Evolutionary conservation across 208 protist genomes (phyloP).

Genomic region (Phytomonas serpens): DNA sequence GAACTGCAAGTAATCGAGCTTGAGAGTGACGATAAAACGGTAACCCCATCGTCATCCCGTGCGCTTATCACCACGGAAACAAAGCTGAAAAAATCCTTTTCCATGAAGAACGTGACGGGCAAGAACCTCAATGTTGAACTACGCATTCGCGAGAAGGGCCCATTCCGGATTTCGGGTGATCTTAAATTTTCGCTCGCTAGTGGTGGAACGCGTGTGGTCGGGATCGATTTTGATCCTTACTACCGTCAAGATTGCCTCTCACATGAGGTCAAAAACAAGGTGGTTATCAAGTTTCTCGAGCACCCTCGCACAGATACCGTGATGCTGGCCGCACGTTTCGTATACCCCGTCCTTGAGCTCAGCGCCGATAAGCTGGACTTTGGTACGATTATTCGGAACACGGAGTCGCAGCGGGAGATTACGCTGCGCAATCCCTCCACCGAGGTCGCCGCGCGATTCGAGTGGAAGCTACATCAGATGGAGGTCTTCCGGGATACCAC

Average conservation of each 20-base stretch:
- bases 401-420: constrained; percentile 61
- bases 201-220: constrained; percentile 72
- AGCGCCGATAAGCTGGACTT: constrained; percentile 75
- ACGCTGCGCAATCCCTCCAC: constrained; percentile 75
- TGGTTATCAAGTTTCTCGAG: constrained; percentile 84
- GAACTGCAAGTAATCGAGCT: background rate
- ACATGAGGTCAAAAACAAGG: constrained; percentile 50
- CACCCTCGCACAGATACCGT: constrained; percentile 87
- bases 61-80: background rate
- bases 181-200: constrained; percentile 52
- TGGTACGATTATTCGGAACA: constrained; percentile 90
- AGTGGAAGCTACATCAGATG: constrained; percentile 48
- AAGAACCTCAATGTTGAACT: constrained; percentile 71
- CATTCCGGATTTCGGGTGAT: constrained; percentile 70
- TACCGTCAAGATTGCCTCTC: constrained; percentile 79
- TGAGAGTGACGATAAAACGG: background rate
- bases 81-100: constrained; percentile 58
- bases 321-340: constrained; percentile 60
- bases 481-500: background rate
- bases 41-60: background rate
- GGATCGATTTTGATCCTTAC: constrained; percentile 77
- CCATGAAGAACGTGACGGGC: constrained; percentile 83
- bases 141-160: constrained; percentile 26
- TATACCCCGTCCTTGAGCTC: constrained; percentile 87
- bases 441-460: constrained; percentile 59